These are phyloP conservation scores for Amoebophrya sp. DNA, from an alignment of 169 alveolate species.

Conservation along the genomic window DNA sequence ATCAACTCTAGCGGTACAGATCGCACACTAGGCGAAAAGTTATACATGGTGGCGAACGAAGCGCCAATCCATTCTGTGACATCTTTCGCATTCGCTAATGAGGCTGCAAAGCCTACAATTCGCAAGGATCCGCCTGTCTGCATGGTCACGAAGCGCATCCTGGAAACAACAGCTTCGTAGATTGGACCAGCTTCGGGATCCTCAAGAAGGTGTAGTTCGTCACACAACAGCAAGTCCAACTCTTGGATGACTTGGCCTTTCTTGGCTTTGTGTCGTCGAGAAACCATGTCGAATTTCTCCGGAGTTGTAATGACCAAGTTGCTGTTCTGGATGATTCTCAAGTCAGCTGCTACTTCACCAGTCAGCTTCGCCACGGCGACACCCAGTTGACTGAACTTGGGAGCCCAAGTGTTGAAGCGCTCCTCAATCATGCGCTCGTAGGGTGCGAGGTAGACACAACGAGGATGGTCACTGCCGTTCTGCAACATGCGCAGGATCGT, in stretches of 20 bases:
- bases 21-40: conserved; percentile 56
- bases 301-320: conserved; percentile 58
- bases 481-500: conserved; percentile 72
- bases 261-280: conserved; percentile 61
- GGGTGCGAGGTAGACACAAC: conserved; percentile 56
- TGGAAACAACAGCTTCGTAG: conserved; percentile 83
- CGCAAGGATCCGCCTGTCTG: conserved; percentile 59
- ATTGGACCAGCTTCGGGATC: conserved; percentile 73
- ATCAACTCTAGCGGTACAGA: conserved; percentile 55
- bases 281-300: conserved; percentile 53
- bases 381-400: conserved; percentile 51
- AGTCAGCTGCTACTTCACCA: conserved; percentile 47
- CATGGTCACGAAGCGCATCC: conserved; percentile 82
- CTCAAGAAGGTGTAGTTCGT: conserved; percentile 82
- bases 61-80: conserved; percentile 60
- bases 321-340: conserved; percentile 55
- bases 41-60: conserved; percentile 39
- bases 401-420: conserved; percentile 49
- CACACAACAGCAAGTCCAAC: conserved; percentile 78
- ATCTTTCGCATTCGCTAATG: conserved; percentile 56
- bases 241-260: conserved; percentile 59
- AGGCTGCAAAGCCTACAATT: conserved; percentile 51
- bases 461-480: conserved; percentile 39
- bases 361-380: conserved; percentile 43
- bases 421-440: conserved; percentile 48